Percentiles rank a stretch among this genome's conserved stretches.
phyloP scores from a whole-genome alignment of 2,329 filamentous ascomycete genomes.

The Epichloe sibirici region DNA sequence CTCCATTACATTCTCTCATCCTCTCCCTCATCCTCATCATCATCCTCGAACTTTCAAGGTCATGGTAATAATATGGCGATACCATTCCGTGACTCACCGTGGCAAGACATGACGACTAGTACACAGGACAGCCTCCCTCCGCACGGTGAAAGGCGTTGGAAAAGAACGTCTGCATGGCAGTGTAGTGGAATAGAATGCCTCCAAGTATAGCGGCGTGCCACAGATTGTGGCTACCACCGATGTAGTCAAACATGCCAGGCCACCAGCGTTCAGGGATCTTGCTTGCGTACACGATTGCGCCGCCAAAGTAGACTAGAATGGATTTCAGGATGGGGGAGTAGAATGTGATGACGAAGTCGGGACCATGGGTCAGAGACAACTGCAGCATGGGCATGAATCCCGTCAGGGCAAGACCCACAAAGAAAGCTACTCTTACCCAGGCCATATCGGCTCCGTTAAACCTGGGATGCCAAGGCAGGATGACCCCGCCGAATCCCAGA shows the following conservation, averaged over 20 bases:
- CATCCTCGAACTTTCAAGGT: not conserved
- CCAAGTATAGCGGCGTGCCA: constrained; percentile 94
- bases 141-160: constrained; percentile 61
- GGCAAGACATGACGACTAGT: constrained; percentile 21
- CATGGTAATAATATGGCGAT: not conserved
- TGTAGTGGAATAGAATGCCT: constrained; percentile 94
- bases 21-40: not conserved
- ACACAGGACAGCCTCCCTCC: constrained; percentile 43
- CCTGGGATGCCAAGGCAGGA: constrained; percentile 88
- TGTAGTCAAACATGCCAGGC: constrained; percentile 88
- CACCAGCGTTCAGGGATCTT: constrained; percentile 89
- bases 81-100: not conserved
- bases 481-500: constrained; percentile 75
- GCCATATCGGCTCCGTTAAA: constrained; percentile 92
- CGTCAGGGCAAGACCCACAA: constrained; percentile 72
- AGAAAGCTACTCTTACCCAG: constrained; percentile 87
- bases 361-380: constrained; percentile 63
- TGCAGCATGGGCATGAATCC: constrained; percentile 85
- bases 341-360: constrained; percentile 75
- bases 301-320: constrained; percentile 70
- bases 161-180: constrained; percentile 93
- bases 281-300: constrained; percentile 79
- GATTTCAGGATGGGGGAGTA: constrained; percentile 82
- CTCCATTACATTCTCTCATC: not conserved
- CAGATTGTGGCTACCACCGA: constrained; percentile 90